Evolutionary conservation across 2,329 filamentous ascomycete genomes (phyloP).

Genomic region (Xylariales sp.): DNA sequence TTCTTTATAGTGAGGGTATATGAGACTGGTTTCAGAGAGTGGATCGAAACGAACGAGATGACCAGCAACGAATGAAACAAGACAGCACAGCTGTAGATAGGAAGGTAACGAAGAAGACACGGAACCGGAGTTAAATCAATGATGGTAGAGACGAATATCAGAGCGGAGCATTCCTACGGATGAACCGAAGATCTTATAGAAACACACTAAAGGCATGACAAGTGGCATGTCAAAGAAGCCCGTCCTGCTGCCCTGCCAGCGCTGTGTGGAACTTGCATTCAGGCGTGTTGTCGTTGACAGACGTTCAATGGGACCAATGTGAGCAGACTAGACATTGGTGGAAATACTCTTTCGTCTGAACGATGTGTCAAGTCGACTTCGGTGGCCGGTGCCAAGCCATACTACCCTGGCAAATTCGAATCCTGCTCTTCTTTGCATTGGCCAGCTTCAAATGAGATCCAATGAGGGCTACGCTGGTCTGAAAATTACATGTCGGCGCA

Average conservation of each 20-base stretch:
- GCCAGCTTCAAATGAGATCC: not conserved
- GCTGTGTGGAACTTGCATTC: not conserved
- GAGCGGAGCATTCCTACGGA: not conserved
- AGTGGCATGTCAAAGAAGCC: not conserved
- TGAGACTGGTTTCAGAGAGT: conserved; percentile 1
- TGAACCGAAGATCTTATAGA: conserved; percentile 7
- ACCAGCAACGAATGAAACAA: conserved; percentile 8
- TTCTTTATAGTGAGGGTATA: conserved; percentile 7
- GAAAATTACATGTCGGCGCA: no score
- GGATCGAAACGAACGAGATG: conserved; percentile 7
- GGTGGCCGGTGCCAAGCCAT: no score
- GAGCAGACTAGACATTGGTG: not conserved
- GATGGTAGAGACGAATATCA: conserved; percentile 9
- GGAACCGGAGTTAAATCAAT: conserved; percentile 4
- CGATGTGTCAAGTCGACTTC: not conserved
- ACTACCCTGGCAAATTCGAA: not conserved
- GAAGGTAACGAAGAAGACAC: not conserved
- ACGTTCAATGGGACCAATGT: not conserved
- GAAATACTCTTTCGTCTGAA: conserved; percentile 1
- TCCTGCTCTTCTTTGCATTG: no score
- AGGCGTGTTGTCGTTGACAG: not conserved
- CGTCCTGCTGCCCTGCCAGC: not conserved
- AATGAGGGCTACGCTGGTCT: not conserved
- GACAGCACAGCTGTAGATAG: conserved; percentile 11
- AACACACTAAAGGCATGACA: not conserved